Evolutionary conservation across 257 asterid genomes (phyloP), one percentile per base, ranked within the genome.

Genomic region (Marsdenia floribunda): DNA sequence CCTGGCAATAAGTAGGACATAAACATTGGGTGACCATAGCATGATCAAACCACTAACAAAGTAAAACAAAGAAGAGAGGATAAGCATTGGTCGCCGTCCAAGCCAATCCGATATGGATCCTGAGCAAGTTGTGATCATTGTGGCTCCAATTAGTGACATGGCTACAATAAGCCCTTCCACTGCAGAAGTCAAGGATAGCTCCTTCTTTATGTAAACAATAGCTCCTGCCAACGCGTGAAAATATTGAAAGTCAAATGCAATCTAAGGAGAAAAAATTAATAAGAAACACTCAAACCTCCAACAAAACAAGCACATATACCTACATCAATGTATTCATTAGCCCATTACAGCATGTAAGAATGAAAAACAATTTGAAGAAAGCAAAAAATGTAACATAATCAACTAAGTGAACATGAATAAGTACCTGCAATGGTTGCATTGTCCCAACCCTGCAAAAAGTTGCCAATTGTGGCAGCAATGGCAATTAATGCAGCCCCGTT

Each of bases 361-460:
- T 42, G 4, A 42, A 67, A 42, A 9, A 5, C 24, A 24, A 40
- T 68, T 55, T 55, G 26, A 21, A 18, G 19, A 24, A 14, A 61
- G 38, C 0, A 64, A 37, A 33, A 5, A 37, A 12, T 11, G 70
- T 14, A 1, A 26, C 14, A 16, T 13, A 42, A 19, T 68, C n/a
- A 44, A 29, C 40, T 6, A 53, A 55, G 44, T 42, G 44, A 49
- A 70, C 24, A 5, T 42, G 49, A 42, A 14, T 7, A 35, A 70
- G 69, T 61, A 77, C 80, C 80, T 70, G 72, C 80, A 21, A 77
- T 77, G 37, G 80, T 37, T 60, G 80, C 80, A 71, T 70, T 77
- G 58, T 77, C 80, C 76, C 80, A 77, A 33, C 80, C 80, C 76
- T 77, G 80, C 66, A 77, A 70, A 37, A 77, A 60, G 72, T 77